Evolutionary conservation across 2,329 filamentous ascomycete species (phyloP).

Genomic region (Colletotrichum horii): DNA sequence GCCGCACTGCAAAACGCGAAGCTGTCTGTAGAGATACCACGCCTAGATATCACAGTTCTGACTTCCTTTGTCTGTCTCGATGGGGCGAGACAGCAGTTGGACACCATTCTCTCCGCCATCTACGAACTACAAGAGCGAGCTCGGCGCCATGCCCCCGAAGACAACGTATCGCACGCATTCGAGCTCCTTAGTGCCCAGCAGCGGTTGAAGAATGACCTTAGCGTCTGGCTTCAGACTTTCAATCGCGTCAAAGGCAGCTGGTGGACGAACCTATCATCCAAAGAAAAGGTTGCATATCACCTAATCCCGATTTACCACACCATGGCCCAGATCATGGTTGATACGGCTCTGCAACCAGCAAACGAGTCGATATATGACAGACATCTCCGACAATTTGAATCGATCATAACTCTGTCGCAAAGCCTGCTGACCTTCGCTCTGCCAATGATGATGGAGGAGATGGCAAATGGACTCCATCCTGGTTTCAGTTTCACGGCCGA

Average conservation of each 20-base stretch:
- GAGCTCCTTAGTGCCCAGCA: background rate
- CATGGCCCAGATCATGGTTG: constrained; percentile 48
- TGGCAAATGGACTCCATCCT: constrained; percentile 7
- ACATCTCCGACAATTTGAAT: constrained; percentile 34
- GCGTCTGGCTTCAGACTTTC: constrained; percentile 28
- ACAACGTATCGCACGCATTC: background rate
- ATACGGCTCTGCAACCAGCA: constrained; percentile 32
- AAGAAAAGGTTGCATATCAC: background rate
- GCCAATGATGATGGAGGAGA: background rate
- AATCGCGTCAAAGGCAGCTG: constrained; percentile 25
- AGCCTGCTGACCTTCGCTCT: background rate
- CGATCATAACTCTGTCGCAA: constrained; percentile 28
- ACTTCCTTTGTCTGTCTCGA: background rate
- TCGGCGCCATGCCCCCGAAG: background rate
- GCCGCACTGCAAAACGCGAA: background rate
- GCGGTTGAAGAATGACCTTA: constrained; percentile 4
- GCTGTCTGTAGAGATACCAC: background rate
- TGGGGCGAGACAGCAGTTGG: constrained; percentile 5
- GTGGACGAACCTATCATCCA: constrained; percentile 14
- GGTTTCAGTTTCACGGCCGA: constrained; percentile 37
- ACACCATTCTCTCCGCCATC: background rate
- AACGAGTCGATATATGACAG: constrained; percentile 43
- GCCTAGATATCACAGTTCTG: background rate
- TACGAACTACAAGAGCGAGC: background rate
- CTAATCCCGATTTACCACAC: constrained; percentile 44